phyloP scores from a whole-genome alignment of 2,329 filamentous ascomycete genomes.

The Sporothrix phasma region DNA sequence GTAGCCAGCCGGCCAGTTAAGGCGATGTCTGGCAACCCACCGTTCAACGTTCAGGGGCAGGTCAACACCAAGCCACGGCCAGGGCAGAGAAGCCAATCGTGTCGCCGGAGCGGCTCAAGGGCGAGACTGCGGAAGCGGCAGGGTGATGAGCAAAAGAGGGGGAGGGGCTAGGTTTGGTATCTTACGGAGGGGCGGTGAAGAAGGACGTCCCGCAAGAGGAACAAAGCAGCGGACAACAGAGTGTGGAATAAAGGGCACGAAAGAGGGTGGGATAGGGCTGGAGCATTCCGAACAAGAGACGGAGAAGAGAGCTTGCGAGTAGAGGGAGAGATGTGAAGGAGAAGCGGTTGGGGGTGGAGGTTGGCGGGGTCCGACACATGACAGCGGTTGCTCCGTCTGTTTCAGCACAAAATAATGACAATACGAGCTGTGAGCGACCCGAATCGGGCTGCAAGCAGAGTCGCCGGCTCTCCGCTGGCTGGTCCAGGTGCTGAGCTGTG shows the following conservation, averaged over 20 bases:
- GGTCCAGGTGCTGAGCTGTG: neutral
- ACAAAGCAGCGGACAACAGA: neutral
- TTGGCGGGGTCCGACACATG: constrained; percentile 11
- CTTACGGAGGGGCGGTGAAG: neutral
- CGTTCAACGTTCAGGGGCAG: neutral
- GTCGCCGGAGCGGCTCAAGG: constrained; percentile 3
- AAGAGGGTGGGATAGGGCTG: neutral
- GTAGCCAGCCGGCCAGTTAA: neutral
- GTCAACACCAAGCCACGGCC: neutral
- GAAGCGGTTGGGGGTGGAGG: neutral
- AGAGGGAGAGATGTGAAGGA: neutral
- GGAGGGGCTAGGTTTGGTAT: neutral
- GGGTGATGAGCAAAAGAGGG: constrained; percentile 2
- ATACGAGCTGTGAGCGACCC: neutral
- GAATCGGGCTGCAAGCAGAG: neutral
- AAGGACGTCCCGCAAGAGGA: neutral
- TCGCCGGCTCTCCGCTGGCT: constrained; percentile 6
- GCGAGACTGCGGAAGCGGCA: constrained; percentile 2
- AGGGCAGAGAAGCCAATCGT: neutral
- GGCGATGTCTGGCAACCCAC: neutral
- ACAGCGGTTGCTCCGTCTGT: constrained; percentile 1
- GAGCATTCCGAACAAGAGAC: neutral
- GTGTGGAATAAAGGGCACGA: neutral
- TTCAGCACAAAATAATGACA: neutral
- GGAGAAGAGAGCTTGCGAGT: neutral